These are phyloP conservation scores for Trichoderma sp. DNA, from an alignment of 2,329 filamentous ascomycete species.

Conservation along the genomic window DNA sequence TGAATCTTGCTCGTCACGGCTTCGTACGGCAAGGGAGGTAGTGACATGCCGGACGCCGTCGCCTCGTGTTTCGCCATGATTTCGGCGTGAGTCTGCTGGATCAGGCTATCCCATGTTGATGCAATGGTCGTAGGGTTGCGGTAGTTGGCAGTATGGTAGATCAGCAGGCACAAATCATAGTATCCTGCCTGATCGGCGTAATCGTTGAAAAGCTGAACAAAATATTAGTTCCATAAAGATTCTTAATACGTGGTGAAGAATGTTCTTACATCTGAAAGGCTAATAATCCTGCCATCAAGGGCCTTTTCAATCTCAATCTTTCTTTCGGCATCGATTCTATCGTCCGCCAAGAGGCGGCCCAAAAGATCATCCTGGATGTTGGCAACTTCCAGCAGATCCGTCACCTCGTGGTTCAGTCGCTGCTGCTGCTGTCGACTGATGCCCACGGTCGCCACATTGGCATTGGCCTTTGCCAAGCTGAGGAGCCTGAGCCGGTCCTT, in stretches of 20 bases:
- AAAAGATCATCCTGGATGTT: conserved; percentile 94
- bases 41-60: conserved; percentile 46
- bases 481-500: conserved; percentile 88
- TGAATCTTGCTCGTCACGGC: conserved; percentile 66
- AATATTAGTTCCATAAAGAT: conserved; percentile 31
- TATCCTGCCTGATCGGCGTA: conserved; percentile 92
- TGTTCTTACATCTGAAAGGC: conserved; percentile 72
- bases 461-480: conserved; percentile 88
- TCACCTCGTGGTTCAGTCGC: conserved; percentile 80
- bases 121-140: conserved; percentile 83
- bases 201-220: conserved; percentile 78
- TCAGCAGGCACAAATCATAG: conserved; percentile 89
- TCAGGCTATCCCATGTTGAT: conserved; percentile 80
- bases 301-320: conserved; percentile 66
- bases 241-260: not conserved
- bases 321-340: conserved; percentile 66
- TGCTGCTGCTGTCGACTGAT: conserved; percentile 82
- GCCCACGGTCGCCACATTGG: conserved; percentile 78
- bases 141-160: conserved; percentile 91
- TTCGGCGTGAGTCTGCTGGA: conserved; percentile 70
- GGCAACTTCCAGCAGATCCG: conserved; percentile 85
- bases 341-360: conserved; percentile 74
- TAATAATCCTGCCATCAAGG: conserved; percentile 77
- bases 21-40: conserved; percentile 67
- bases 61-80: conserved; percentile 50